A percentile compares a stretch with the other conserved stretches of the same genome.
Evolutionary conservation across 1,284 basidiomycete species (phyloP).

Genomic region (Malassezia pachydermatis): DNA sequence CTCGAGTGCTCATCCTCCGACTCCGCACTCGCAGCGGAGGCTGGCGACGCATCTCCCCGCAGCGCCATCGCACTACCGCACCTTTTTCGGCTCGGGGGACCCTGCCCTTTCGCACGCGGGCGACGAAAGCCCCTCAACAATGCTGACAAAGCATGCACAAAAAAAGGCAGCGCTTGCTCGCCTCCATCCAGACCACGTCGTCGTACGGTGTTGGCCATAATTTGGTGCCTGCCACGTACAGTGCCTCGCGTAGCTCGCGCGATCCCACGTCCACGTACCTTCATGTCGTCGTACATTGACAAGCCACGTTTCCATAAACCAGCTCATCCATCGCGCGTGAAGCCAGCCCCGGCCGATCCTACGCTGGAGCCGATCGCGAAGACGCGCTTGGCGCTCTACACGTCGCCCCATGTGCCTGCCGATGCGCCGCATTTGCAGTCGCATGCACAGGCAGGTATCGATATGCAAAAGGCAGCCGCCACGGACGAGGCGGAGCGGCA

Average conservation of each 20-base stretch:
- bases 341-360: conserved; percentile 3
- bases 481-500: background rate
- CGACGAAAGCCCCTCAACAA: no score
- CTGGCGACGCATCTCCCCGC: no score
- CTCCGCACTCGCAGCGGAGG: background rate
- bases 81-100: no score
- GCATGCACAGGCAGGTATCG: conserved; percentile 17
- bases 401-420: background rate
- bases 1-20: conserved; percentile 9
- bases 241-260: background rate
- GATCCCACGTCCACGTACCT: no score
- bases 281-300: conserved; percentile 9
- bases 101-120: no score
- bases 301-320: conserved; percentile 18
- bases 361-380: conserved; percentile 8
- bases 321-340: conserved; percentile 9
- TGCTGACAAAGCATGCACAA: no score
- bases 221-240: no score
- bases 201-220: no score
- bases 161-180: background rate
- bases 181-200: no score
- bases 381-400: conserved; percentile 6
- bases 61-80: no score
- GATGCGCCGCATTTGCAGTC: conserved; percentile 14
- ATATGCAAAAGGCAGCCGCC: conserved; percentile 8